phyloP scores from a whole-genome alignment of 805 yeast genomes.

The Ogataea nonfermentans region DNA sequence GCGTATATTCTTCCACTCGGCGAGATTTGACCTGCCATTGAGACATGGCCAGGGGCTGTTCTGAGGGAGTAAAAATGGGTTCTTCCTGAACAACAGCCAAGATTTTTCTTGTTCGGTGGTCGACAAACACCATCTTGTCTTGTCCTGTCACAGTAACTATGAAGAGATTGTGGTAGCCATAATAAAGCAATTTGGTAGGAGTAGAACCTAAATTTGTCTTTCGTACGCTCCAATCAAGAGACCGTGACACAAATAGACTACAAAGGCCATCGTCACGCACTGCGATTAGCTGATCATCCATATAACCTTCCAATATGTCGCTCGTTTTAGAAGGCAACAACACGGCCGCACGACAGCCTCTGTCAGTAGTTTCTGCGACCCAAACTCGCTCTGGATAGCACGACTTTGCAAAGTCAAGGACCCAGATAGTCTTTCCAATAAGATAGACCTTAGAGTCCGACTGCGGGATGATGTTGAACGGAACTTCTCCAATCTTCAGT shows the following conservation, averaged over 20 bases:
- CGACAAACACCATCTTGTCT: constrained; percentile 25
- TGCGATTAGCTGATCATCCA: constrained; percentile 24
- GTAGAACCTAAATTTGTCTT: constrained; percentile 26
- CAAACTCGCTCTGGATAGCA: constrained; percentile 27
- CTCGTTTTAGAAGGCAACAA: constrained; percentile 9
- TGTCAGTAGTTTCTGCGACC: constrained; percentile 26
- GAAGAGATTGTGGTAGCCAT: constrained; percentile 23
- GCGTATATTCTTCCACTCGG: constrained; percentile 17
- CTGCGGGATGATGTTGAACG: constrained; percentile 18
- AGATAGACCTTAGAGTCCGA: constrained; percentile 15
- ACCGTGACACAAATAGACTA: constrained; percentile 19
- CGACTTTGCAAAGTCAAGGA: constrained; percentile 23
- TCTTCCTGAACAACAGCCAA: constrained; percentile 2
- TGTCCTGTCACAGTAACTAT: constrained; percentile 18
- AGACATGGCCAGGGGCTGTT: constrained; percentile 31
- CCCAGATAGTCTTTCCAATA: constrained; percentile 29
- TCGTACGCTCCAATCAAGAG: constrained; percentile 20
- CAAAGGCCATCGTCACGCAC: constrained; percentile 37
- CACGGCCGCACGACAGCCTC: constrained; percentile 18
- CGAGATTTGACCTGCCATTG: constrained; percentile 35
- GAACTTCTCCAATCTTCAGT: constrained; percentile 21
- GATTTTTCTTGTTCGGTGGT: constrained; percentile 20
- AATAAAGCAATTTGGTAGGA: constrained; percentile 29
- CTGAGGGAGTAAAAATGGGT: constrained; percentile 20
- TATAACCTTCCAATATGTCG: constrained; percentile 2